These are phyloP conservation scores for Phycomyces nitens DNA, from an alignment of 192 early-diverging fungal species.

Conservation along the genomic window DNA sequence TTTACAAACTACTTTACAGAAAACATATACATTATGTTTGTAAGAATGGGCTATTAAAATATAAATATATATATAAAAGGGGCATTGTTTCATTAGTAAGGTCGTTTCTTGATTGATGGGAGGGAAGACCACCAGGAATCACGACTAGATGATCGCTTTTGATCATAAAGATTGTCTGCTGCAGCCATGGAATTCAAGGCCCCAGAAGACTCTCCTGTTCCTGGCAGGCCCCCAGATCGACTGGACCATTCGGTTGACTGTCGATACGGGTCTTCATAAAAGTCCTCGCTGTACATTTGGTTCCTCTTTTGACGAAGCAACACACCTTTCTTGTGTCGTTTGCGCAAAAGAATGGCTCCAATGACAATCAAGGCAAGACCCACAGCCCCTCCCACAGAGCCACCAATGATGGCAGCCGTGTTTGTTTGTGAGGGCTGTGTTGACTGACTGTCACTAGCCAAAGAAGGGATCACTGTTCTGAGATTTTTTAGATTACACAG, in stretches of 20 bases:
- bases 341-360: not conserved
- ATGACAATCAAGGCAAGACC: constrained; percentile 1
- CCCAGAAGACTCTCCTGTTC: not conserved
- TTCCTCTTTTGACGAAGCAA: not conserved
- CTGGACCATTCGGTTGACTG: not conserved
- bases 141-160: not conserved
- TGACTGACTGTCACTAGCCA: not conserved
- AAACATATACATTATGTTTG: too few species aligned
- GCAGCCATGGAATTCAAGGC: not conserved
- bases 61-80: too few species aligned
- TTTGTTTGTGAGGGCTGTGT: too few species aligned
- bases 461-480: constrained; percentile 12
- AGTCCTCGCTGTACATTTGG: constrained; percentile 13
- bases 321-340: not conserved
- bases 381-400: constrained; percentile 11
- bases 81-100: too few species aligned
- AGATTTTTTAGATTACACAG: not conserved
- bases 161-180: not conserved
- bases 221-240: not conserved
- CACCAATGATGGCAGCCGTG: constrained; percentile 5
- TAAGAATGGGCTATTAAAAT: too few species aligned
- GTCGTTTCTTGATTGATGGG: not conserved
- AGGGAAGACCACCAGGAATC: not conserved
- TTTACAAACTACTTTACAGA: too few species aligned
- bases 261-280: constrained; percentile 13